Conservation (phyloP, 768 basidiomycete species). For the Imleria badia region DNA sequence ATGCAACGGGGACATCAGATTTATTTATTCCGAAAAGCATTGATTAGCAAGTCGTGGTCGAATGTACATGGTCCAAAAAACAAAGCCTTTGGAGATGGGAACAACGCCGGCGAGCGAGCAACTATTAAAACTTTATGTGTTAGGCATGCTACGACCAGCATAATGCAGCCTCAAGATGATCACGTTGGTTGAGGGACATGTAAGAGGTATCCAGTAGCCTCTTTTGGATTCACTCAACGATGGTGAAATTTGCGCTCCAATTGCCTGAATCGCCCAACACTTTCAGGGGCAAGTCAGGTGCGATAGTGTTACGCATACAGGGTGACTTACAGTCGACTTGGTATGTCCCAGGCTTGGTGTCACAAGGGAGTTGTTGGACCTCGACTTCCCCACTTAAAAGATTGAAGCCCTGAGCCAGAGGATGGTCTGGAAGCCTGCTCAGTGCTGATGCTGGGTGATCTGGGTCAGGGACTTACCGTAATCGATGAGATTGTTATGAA, state of each 20-base stretch:
- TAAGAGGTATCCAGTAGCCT: too few species aligned
- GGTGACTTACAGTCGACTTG: slow-evolving; percentile 30
- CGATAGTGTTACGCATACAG: background rate
- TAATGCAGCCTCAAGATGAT: too few species aligned
- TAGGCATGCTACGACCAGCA: too few species aligned
- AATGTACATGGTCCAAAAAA: too few species aligned
- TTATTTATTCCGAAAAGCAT: too few species aligned
- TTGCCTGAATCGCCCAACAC: slow-evolving; percentile 38
- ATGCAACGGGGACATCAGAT: too few species aligned
- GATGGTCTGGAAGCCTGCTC: slow-evolving; percentile 16
- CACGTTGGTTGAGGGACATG: too few species aligned
- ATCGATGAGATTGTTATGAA: slow-evolving; percentile 20
- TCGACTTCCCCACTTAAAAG: slow-evolving; percentile 27
- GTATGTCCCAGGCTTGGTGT: slow-evolving; percentile 32
- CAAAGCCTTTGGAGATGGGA: too few species aligned
- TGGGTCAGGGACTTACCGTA: slow-evolving; percentile 21
- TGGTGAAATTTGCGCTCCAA: slow-evolving; percentile 27
- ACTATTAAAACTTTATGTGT: too few species aligned
- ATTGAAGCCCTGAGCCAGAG: slow-evolving; percentile 28
- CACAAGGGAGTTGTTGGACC: slow-evolving; percentile 33
- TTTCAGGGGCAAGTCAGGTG: slow-evolving; percentile 14
- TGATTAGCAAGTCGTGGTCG: too few species aligned
- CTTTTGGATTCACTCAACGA: too few species aligned
- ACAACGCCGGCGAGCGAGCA: too few species aligned
- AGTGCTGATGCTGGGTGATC: background rate